These are phyloP conservation scores for Penicillium frequentans DNA, from an alignment of 2,329 filamentous ascomycete species.

Conservation along the genomic window DNA sequence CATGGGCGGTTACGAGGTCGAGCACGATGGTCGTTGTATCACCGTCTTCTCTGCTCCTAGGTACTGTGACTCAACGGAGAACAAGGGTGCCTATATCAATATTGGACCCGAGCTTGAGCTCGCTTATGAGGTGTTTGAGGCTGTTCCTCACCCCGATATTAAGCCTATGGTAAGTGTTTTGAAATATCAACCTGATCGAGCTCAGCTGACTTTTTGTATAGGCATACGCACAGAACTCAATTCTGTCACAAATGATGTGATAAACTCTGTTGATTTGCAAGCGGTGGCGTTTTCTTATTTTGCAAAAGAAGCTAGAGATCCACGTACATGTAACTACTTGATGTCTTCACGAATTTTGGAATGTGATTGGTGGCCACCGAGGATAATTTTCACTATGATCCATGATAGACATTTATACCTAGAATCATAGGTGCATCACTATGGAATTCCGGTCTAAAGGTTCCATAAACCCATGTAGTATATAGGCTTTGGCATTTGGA, in stretches of 20 bases:
- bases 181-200: background rate
- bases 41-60: conserved; percentile 97
- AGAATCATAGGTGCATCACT: background rate
- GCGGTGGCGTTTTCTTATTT: conserved; percentile 24
- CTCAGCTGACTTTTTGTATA: conserved; percentile 32
- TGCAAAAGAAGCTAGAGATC: conserved; percentile 21
- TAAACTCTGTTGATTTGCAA: conserved; percentile 21
- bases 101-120: conserved; percentile 90
- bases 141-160: conserved; percentile 92
- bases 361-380: background rate
- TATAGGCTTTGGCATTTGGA: too few species aligned
- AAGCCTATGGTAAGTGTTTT: conserved; percentile 70
- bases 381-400: background rate
- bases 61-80: conserved; percentile 97
- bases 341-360: background rate
- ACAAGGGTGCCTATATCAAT: conserved; percentile 98
- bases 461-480: too few species aligned
- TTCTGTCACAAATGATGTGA: conserved; percentile 72
- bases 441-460: too few species aligned
- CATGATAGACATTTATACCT: background rate
- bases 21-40: conserved; percentile 93
- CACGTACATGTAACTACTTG: conserved; percentile 1
- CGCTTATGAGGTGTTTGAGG: conserved; percentile 89
- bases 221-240: conserved; percentile 82
- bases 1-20: conserved; percentile 99